A percentile compares a stretch with the other conserved stretches of the same genome.
Evolutionary conservation across 371 early-diverging fungal species (phyloP).

Genomic region (Mortierella sp.): DNA sequence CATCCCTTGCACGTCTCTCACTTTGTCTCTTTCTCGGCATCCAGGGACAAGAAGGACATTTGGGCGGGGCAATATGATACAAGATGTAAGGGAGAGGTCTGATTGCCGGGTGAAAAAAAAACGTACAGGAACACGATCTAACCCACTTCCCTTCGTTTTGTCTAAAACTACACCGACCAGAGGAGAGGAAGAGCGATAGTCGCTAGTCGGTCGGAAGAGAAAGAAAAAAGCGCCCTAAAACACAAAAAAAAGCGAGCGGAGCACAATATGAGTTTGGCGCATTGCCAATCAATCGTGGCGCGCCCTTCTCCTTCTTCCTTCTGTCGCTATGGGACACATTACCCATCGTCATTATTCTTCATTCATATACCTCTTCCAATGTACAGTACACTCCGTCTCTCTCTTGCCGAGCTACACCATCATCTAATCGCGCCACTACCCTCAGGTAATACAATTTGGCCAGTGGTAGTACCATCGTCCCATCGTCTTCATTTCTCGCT

Average conservation of each 20-base stretch:
- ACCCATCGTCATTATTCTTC: not conserved
- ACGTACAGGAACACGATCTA: no score
- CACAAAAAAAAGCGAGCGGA: not conserved
- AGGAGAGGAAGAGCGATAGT: not conserved
- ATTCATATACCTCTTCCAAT: not conserved
- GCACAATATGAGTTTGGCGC: not conserved
- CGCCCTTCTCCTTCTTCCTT: not conserved
- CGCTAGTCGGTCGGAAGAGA: not conserved
- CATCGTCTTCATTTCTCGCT: not conserved
- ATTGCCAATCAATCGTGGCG: not conserved
- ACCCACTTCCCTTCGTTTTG: not conserved
- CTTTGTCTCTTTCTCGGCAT: no score
- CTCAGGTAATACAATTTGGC: not conserved
- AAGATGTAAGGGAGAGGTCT: no score
- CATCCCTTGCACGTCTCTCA: no score
- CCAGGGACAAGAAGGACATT: no score
- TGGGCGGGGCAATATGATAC: no score
- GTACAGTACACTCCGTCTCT: not conserved
- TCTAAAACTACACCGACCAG: not conserved
- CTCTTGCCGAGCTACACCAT: not conserved
- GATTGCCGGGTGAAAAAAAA: no score
- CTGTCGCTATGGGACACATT: conserved; percentile 1
- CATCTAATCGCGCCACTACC: not conserved
- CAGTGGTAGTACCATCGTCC: not conserved
- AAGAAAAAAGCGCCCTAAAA: not conserved